Base-by-base conservation (phyloP, 306 rosid species). In the Styphnolobium japonicum region DNA sequence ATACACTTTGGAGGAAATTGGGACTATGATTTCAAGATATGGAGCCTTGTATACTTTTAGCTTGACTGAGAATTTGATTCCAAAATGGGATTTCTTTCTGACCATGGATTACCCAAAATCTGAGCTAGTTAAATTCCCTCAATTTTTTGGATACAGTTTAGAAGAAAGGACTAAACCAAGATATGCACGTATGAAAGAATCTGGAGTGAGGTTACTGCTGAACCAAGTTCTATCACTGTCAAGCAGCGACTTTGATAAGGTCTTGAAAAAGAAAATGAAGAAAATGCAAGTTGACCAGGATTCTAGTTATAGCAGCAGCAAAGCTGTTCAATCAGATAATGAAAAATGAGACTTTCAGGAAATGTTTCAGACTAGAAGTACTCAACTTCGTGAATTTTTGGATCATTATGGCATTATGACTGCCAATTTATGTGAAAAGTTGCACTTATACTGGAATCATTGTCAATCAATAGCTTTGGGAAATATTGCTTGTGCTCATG, bases 71-170 rank as follows among this genome's bases (percentile, higher is more conserved):
- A 94, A 88, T 80, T 70, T 92, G 85, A 74, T 79, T 48, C 97
- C 92, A 2, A 94, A 94, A 67, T 94, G 98, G 97, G 88, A 92
- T 74, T 94, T 88, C 84, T 94, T 92, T 84, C 43, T 88, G 78
- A 91, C 90, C 48, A 91, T 87, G 92, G 92, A 77, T 58, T 94
- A 94, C 34, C 75, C 92, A 7, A 82, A 82, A 42, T 82, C 91
- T 6, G 97, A 91, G 85, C 86, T 94, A 53, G 88, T 94, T 53
- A 91, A 91, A 65, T 92, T 92, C 87, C 98, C 98, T 52, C 97
- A 91, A 45, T 94, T 73, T 83, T 94, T 92, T 49, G 97, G 98
- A 57, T 94, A 92, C 82, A 91, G 88, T 81, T 87, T 95, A 86
- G 89, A 86, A 58, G 88, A 73, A 58, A 87, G 98, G 87, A 91